A percentile compares a stretch with the other conserved stretches of the same genome.
phyloP scores from a whole-genome alignment of 2,329 filamentous ascomycete species.

The Monilinia vaccinii-corymbosi region DNA sequence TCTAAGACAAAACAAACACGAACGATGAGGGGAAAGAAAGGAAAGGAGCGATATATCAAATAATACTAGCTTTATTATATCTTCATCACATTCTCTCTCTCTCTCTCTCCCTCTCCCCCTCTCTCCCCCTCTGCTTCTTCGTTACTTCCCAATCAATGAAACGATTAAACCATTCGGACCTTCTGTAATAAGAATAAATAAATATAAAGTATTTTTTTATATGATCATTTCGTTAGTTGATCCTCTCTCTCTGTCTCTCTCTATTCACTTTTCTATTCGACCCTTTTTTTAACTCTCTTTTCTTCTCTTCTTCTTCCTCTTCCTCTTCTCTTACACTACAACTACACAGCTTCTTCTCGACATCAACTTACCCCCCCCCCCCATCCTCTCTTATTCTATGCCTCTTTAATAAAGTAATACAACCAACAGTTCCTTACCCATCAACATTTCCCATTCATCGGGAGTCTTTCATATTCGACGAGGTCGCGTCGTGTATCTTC shows the following conservation, averaged over 20 bases:
- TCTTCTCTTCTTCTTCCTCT: neutral
- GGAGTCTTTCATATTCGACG: constrained; percentile 6
- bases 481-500: constrained; percentile 1
- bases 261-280: neutral
- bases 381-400: neutral
- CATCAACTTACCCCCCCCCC: neutral
- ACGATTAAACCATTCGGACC: neutral
- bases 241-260: too few relatives aligned
- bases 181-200: neutral
- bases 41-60: neutral
- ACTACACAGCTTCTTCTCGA: constrained; percentile 1
- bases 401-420: neutral
- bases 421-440: neutral
- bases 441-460: neutral
- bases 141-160: neutral
- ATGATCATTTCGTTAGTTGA: neutral
- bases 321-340: neutral
- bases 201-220: too few relatives aligned
- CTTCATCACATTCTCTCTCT: too few relatives aligned
- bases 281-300: neutral
- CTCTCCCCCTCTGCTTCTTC: neutral
- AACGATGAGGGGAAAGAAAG: neutral
- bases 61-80: too few relatives aligned
- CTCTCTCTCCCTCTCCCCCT: too few relatives aligned
- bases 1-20: neutral